These are phyloP conservation scores for Leccinum barrowsii DNA, from an alignment of 768 basidiomycete genomes.

Conservation along the genomic window DNA sequence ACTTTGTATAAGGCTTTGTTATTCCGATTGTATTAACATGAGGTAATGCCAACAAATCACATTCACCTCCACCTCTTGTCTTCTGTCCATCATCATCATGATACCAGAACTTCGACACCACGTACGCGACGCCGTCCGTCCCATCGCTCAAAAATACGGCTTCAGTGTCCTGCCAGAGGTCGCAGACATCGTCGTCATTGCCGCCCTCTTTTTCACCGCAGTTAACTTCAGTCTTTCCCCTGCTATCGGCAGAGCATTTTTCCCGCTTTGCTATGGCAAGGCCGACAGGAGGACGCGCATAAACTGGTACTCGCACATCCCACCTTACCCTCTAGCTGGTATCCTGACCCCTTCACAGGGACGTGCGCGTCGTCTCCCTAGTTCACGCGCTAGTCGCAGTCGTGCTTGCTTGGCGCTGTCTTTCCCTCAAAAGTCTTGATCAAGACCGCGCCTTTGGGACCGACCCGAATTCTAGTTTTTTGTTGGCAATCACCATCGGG, in stretches of 20 bases:
- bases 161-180: conserved; percentile 54
- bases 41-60: conserved; percentile 14
- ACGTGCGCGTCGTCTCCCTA: conserved; percentile 69
- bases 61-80: neutral
- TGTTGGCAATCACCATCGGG: conserved; percentile 72
- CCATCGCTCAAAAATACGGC: conserved; percentile 36
- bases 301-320: conserved; percentile 47
- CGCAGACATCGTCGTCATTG: conserved; percentile 49
- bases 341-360: conserved; percentile 41
- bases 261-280: conserved; percentile 47
- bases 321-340: neutral
- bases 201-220: conserved; percentile 54
- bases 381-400: conserved; percentile 67
- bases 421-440: conserved; percentile 45
- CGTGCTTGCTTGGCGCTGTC: conserved; percentile 54
- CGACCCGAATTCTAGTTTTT: conserved; percentile 52
- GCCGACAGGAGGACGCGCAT: conserved; percentile 47
- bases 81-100: conserved; percentile 13
- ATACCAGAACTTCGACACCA: conserved; percentile 28
- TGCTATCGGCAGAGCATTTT: conserved; percentile 42
- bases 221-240: conserved; percentile 62
- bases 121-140: conserved; percentile 28
- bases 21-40: conserved; percentile 2
- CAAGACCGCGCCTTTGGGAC: conserved; percentile 77
- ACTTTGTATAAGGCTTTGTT: conserved; percentile 10